Evolutionary conservation across 306 rosid species (phyloP).

Genomic region (Spatholobus suberectus): DNA sequence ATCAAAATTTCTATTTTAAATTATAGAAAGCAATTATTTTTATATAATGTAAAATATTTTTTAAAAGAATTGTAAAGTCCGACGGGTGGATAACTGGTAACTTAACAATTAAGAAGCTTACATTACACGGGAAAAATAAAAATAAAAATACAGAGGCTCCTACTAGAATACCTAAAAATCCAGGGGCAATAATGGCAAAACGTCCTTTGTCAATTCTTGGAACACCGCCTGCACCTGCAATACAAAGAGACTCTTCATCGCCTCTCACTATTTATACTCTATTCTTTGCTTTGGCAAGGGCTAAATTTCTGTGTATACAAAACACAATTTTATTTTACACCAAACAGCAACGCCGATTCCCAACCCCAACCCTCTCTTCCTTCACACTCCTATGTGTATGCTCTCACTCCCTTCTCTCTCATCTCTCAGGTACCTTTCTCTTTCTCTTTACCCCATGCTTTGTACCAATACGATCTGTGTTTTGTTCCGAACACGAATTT

Average conservation of each 20-base stretch:
- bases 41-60: too few relatives aligned
- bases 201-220: not conserved
- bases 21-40: too few relatives aligned
- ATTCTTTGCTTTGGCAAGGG: conserved; percentile 41
- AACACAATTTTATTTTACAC: not conserved
- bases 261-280: conserved; percentile 34
- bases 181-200: not conserved
- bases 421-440: conserved; percentile 59
- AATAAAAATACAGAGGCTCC: too few relatives aligned
- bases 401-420: conserved; percentile 48
- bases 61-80: too few relatives aligned
- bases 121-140: too few relatives aligned
- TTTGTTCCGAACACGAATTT: not conserved
- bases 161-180: too few relatives aligned
- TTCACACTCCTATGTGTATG: conserved; percentile 65
- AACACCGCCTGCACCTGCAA: conserved; percentile 7
- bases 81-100: too few relatives aligned
- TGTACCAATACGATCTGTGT: conserved; percentile 27
- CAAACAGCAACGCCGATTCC: conserved; percentile 38
- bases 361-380: conserved; percentile 47
- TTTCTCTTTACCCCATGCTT: not conserved
- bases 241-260: conserved; percentile 10
- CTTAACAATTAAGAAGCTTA: too few relatives aligned
- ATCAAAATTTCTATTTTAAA: too few relatives aligned
- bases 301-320: conserved; percentile 16